Conservation (phyloP, 306 rosid species). For the Ochetophila trinervis region DNA sequence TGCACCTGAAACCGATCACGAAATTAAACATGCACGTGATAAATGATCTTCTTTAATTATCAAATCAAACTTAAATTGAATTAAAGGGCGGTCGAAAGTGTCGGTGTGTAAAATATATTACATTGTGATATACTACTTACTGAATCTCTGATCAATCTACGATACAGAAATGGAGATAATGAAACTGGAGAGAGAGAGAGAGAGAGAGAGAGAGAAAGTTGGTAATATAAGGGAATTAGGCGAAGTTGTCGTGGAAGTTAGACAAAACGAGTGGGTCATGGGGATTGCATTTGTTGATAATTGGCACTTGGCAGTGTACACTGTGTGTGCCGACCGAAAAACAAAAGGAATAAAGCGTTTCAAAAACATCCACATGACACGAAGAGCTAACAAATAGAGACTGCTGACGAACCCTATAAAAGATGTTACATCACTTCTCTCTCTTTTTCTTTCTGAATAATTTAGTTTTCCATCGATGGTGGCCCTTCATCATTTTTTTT, state of each 20-base stretch:
- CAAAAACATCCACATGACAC: slow-evolving; percentile 35
- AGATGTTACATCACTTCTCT: slow-evolving; percentile 59
- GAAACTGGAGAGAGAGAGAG: no score
- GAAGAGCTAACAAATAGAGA: background rate
- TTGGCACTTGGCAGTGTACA: background rate
- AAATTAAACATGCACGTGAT: no score
- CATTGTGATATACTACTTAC: no score
- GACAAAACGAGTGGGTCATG: slow-evolving; percentile 80
- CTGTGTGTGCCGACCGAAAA: slow-evolving; percentile 30
- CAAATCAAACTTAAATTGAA: no score
- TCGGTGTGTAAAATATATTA: no score
- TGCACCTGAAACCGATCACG: no score
- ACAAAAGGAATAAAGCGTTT: slow-evolving; percentile 60
- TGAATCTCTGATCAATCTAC: no score
- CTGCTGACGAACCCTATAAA: slow-evolving; percentile 17
- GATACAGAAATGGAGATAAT: no score
- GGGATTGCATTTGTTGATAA: background rate
- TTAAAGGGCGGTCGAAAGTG: no score
- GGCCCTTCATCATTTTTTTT: slow-evolving; percentile 9
- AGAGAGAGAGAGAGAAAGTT: background rate
- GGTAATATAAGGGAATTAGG: background rate
- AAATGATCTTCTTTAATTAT: no score
- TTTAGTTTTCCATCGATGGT: background rate
- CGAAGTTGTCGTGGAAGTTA: slow-evolving; percentile 11
- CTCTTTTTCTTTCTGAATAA: background rate